These are phyloP conservation scores for Yamagishiella unicocca DNA, from an alignment of 139 green algal species.

Conservation along the genomic window DNA sequence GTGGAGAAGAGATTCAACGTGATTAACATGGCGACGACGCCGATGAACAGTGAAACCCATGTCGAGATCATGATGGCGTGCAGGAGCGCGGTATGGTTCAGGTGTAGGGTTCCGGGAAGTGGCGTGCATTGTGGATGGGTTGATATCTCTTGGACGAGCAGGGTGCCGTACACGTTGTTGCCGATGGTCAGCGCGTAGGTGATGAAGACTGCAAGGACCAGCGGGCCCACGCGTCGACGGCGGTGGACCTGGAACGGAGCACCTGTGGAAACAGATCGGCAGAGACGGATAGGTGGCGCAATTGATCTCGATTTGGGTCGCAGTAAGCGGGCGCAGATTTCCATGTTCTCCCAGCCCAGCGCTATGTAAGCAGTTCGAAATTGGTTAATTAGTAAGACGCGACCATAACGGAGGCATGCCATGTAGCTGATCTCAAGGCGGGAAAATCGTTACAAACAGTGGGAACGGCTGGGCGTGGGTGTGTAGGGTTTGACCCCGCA, in stretches of 20 bases:
- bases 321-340: no score
- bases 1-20: conserved; percentile 16
- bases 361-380: background rate
- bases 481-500: background rate
- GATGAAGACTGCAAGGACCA: background rate
- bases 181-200: background rate
- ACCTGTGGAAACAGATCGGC: background rate
- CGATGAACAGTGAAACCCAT: background rate
- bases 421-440: background rate
- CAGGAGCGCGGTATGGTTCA: background rate
- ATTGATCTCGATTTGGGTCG: background rate
- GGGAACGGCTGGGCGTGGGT: background rate
- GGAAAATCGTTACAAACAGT: background rate
- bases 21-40: background rate
- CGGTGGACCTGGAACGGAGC: background rate
- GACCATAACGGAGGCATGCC: background rate
- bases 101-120: background rate
- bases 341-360: no score
- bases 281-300: background rate
- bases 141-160: background rate
- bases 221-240: background rate
- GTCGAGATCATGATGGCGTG: background rate
- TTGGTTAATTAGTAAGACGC: background rate
- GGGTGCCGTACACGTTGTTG: conserved; percentile 12
- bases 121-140: background rate